A percentile compares a stretch with the other conserved stretches of the same genome.
Evolutionary conservation across 2,329 filamentous ascomycete genomes (phyloP).

Genomic region (Fusarium multiceps): DNA sequence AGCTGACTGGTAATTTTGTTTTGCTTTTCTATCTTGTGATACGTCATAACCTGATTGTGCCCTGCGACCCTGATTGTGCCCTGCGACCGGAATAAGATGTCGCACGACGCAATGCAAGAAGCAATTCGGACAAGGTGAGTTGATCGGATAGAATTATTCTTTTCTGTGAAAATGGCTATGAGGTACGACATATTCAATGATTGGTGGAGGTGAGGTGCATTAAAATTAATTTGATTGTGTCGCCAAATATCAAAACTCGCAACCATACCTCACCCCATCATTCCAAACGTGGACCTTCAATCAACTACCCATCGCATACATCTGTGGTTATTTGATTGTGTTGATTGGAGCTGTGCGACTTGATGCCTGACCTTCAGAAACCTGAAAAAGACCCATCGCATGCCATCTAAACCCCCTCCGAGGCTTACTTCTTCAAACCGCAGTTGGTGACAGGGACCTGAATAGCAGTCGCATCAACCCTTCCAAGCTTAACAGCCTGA

Average conservation of each 20-base stretch:
- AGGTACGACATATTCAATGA: not conserved
- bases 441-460: conserved; percentile 60
- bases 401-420: accelerated
- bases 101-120: not conserved
- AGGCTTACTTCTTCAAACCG: conserved; percentile 20
- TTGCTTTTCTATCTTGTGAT: too few relatives aligned
- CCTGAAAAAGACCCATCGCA: too few relatives aligned
- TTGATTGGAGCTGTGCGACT: too few relatives aligned
- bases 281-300: too few relatives aligned
- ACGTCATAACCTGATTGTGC: not conserved
- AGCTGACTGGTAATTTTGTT: not conserved
- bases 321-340: too few relatives aligned
- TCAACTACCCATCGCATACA: too few relatives aligned
- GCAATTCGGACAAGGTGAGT: accelerated
- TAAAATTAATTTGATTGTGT: not conserved
- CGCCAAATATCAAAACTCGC: not conserved
- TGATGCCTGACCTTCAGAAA: too few relatives aligned
- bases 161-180: not conserved
- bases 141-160: accelerated
- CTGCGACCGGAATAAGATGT: accelerated
- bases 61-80: accelerated
- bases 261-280: too few relatives aligned
- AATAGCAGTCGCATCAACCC: conserved; percentile 60
- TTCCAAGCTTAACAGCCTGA: conserved; percentile 61
- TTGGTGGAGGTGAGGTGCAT: not conserved